These are phyloP conservation scores for Hura crepitans DNA, from an alignment of 441 rosid species.

Conservation along the genomic window DNA sequence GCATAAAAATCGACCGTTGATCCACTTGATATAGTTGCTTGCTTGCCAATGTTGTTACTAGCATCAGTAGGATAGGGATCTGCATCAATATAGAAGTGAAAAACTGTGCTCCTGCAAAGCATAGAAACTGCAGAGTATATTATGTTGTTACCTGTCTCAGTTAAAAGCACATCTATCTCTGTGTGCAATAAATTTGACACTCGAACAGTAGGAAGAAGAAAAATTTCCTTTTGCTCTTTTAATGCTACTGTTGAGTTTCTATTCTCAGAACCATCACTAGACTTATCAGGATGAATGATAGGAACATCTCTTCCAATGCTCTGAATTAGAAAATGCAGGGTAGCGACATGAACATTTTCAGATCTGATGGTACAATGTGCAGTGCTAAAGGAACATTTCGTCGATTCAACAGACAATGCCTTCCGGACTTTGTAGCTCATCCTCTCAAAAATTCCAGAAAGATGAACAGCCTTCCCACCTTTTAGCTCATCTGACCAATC, in stretches of 20 bases:
- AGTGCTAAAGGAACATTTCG: conserved; percentile 68
- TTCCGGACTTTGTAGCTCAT: conserved; percentile 72
- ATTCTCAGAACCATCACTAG: conserved; percentile 41
- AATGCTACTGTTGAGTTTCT: conserved; percentile 51
- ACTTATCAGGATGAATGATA: conserved; percentile 52
- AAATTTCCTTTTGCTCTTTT: conserved; percentile 83
- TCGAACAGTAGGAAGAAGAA: conserved; percentile 83
- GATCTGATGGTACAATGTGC: conserved; percentile 60
- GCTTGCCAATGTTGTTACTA: conserved; percentile 55
- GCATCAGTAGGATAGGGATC: conserved; percentile 39
- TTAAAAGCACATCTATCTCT: conserved; percentile 64
- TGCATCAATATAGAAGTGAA: conserved; percentile 42
- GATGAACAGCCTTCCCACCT: conserved; percentile 88
- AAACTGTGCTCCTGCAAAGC: conserved; percentile 15
- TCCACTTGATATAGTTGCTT: conserved; percentile 68
- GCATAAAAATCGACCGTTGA: conserved; percentile 76
- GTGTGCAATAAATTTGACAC: conserved; percentile 72
- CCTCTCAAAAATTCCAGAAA: conserved; percentile 83
- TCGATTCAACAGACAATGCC: conserved; percentile 60
- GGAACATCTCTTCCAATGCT: conserved; percentile 72
- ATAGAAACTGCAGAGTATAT: conserved; percentile 21
- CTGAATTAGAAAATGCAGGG: conserved; percentile 84
- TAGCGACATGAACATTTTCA: conserved; percentile 38
- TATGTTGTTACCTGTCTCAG: conserved; percentile 63
- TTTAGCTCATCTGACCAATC: conserved; percentile 89